Evolutionary conservation across 1,284 basidiomycete genomes (phyloP).

Genomic region (Leccinum olivaceoglutinosum): DNA sequence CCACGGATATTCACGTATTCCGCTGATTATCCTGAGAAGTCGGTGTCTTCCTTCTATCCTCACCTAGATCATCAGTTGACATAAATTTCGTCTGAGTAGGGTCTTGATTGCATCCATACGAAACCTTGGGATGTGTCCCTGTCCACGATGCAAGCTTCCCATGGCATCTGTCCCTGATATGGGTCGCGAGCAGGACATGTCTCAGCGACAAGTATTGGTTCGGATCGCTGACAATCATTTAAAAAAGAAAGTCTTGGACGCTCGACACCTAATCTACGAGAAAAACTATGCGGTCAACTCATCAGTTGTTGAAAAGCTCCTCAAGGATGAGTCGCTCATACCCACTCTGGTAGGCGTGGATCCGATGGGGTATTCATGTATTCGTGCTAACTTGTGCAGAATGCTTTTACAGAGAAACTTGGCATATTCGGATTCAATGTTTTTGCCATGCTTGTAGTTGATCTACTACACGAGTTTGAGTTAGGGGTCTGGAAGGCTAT

Average conservation of each 20-base stretch:
- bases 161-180: no score
- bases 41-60: not conserved
- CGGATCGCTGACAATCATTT: not conserved
- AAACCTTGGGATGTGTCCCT: slow-evolving; percentile 21
- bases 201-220: not conserved
- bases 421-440: no score
- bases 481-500: no score
- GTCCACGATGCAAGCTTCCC: slow-evolving; percentile 28
- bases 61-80: not conserved
- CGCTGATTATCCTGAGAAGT: slow-evolving; percentile 19
- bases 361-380: no score
- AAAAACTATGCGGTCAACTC: slow-evolving; percentile 5
- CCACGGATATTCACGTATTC: no score
- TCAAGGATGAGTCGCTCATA: slow-evolving; percentile 10
- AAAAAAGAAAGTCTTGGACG: slow-evolving; percentile 2
- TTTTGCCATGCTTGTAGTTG: no score
- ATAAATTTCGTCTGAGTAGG: slow-evolving; percentile 2
- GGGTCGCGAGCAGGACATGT: no score
- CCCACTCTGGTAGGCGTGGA: no score
- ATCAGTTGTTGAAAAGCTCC: slow-evolving; percentile 4
- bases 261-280: slow-evolving; percentile 2
- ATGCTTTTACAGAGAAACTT: slow-evolving; percentile 1
- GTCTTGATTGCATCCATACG: no score
- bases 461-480: no score
- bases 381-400: no score